Evolutionary conservation across 768 basidiomycete species (phyloP).

Genomic region (Lactarius sanguifluus): DNA sequence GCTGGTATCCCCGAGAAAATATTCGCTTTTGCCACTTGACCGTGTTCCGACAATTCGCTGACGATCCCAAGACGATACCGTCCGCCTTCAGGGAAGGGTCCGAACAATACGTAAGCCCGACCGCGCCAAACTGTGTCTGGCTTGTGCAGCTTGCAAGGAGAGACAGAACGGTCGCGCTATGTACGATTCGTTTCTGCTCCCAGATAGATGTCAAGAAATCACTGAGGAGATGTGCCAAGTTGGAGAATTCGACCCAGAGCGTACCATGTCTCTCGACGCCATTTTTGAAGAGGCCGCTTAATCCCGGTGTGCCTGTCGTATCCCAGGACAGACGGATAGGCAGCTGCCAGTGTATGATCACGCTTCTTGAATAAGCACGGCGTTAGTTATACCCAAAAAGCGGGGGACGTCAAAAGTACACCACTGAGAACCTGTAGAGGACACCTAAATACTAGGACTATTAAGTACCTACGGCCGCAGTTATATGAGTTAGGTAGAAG

Average conservation of each 20-base stretch:
- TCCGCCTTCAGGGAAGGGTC: neutral
- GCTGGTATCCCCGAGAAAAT: no score
- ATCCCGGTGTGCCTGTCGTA: neutral
- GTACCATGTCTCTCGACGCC: neutral
- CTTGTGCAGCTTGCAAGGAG: neutral
- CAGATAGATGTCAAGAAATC: no score
- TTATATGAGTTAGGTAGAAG: neutral
- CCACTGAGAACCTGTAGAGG: neutral
- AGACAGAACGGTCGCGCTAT: slow-evolving; percentile 1
- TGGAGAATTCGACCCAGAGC: neutral
- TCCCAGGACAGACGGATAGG: neutral
- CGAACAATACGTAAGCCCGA: slow-evolving; percentile 11
- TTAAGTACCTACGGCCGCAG: neutral
- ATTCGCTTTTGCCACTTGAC: no score
- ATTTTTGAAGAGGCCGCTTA: neutral
- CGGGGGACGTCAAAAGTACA: neutral
- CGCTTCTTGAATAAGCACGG: neutral
- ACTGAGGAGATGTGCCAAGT: neutral
- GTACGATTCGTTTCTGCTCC: neutral
- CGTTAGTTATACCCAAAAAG: neutral
- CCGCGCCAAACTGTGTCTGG: neutral
- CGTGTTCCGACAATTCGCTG: no score
- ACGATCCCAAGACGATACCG: no score
- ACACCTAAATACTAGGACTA: neutral
- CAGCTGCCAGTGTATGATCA: neutral